Base-by-base conservation (phyloP, 352 stramenopile genomes). In the Pythium monospermum region DNA sequence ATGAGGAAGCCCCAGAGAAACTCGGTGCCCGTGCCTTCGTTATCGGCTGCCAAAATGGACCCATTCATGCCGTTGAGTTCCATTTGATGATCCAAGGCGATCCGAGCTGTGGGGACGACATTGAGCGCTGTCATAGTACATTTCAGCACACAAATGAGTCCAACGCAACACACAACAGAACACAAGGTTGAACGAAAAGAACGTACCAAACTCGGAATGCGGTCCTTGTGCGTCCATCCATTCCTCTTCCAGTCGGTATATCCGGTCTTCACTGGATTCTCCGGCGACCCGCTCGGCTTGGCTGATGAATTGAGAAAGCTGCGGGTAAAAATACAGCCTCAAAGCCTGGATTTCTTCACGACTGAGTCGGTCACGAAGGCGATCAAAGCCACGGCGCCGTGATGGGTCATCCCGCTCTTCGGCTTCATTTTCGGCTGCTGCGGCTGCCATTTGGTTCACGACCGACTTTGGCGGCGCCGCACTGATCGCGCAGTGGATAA, bases 1-100 rank as follows among this genome's bases (percentile, higher is more conserved):
- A 94, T 94, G 33, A 91, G 67, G 55, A 94, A 88, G 12, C 83
- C 83, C 83, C 83, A 94, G 8, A 94, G 60, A 63, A 94, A 92
- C 64, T 94, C 83, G 12, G 83, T 91, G 33, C 79, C 77, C 10
- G 83, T 94, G 52, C 83, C 83, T 87, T 94, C 83, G 39, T 94
- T 94, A 49, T 94, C 83, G 23, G 77, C 80, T 36, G 76, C 76
- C 53, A 94, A 53, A 45, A 92, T 88, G 18, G 83, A 89, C 42
- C 75, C 83, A 66, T 83, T 86, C 67, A 92, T 80, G 43, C 76
- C 76, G 2, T 80, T 87, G 68, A 91, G 82, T 48, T 94, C 83
- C 53, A 94, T 91, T 46, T 91, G 83, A 41, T 86, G 71, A 11
- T 91, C 83, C 64, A 87, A 66, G n/a, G 78, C 66, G 37, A 86